phyloP scores from a whole-genome alignment of 371 early-diverging fungal species.

The Synchytrium microbalum region DNA sequence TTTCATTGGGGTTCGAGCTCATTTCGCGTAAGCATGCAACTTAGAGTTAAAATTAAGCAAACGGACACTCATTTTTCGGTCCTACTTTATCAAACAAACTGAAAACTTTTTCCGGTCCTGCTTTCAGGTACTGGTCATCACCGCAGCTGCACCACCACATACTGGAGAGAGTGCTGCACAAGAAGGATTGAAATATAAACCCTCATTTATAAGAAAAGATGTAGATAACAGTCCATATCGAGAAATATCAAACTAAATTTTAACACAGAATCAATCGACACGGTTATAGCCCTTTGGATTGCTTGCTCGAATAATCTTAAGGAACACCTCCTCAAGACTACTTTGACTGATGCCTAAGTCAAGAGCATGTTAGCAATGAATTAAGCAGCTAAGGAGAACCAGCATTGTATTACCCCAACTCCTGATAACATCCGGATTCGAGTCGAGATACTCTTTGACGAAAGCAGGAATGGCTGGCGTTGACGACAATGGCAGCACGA shows the following conservation, averaged over 20 bases:
- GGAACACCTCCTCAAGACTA: constrained; percentile 34
- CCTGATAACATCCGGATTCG: constrained; percentile 36
- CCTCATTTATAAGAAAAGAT: no score
- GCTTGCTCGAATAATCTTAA: constrained; percentile 20
- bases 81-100: background rate
- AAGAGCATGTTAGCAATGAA: background rate
- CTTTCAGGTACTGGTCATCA: background rate
- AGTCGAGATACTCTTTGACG: constrained; percentile 38
- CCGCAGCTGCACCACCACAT: background rate
- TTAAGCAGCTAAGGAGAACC: constrained; percentile 35
- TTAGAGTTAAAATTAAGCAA: no score
- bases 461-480: constrained; percentile 38
- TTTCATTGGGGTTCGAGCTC: background rate
- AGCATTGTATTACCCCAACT: constrained; percentile 60
- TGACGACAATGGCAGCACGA: constrained; percentile 43
- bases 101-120: background rate
- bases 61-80: no score
- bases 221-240: no score
- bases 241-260: no score
- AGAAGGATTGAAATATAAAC: no score
- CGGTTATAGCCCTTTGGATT: background rate
- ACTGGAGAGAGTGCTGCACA: no score
- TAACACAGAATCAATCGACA: no score
- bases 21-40: background rate
- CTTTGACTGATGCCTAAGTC: constrained; percentile 55